Conservation (phyloP, 306 rosid genomes). For the Comarum palustre region DNA sequence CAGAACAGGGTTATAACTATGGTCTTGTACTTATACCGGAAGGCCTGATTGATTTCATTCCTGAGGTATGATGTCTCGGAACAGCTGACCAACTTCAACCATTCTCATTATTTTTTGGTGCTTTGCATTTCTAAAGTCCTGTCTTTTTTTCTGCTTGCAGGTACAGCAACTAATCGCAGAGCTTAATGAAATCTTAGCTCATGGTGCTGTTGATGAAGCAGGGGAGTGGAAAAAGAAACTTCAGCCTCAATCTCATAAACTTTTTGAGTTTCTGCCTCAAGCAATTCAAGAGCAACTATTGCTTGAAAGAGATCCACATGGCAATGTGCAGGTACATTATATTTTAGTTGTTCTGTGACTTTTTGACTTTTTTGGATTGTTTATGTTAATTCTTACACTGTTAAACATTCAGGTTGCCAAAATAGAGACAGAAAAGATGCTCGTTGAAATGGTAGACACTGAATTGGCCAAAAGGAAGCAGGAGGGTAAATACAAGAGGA, state of each 20-base stretch:
- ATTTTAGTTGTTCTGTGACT: conserved; percentile 6
- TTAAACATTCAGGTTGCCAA: conserved; percentile 64
- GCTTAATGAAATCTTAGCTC: conserved; percentile 76
- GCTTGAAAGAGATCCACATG: conserved; percentile 97
- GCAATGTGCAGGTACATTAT: conserved; percentile 75
- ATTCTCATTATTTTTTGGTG: neutral
- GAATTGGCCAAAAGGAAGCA: conserved; percentile 71
- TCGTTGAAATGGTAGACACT: conserved; percentile 81
- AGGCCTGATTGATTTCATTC: conserved; percentile 93
- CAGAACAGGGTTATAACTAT: conserved; percentile 58
- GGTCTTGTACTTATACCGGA: conserved; percentile 90
- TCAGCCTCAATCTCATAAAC: conserved; percentile 56
- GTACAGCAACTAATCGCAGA: conserved; percentile 88
- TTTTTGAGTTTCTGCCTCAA: conserved; percentile 75
- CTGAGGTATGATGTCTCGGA: conserved; percentile 53
- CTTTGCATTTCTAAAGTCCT: neutral
- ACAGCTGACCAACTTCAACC: too few species aligned
- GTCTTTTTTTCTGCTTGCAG: conserved; percentile 33
- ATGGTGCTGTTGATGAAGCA: conserved; percentile 65
- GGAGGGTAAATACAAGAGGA: conserved; percentile 49
- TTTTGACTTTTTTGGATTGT: conserved; percentile 8
- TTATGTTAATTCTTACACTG: neutral
- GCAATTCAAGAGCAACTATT: conserved; percentile 88
- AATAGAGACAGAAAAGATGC: conserved; percentile 95
- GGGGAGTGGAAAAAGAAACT: conserved; percentile 92